A percentile compares a stretch with the other conserved stretches of the same genome.
Evolutionary conservation across 2,329 filamentous ascomycete genomes (phyloP).

Genomic region (Xylariaceae sp.): DNA sequence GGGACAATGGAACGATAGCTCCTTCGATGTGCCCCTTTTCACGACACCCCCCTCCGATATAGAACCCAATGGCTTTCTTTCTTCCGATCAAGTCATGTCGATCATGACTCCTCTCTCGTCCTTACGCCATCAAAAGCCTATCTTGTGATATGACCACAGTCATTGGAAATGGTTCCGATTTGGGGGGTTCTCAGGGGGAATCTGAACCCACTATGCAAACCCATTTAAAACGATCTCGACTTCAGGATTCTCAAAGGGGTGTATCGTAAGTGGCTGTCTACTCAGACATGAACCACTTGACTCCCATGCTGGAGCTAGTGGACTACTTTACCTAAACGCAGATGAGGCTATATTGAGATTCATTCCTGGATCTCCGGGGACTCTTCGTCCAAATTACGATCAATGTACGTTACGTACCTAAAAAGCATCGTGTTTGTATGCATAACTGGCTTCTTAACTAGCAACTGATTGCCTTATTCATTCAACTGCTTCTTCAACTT

Average conservation of each 20-base stretch:
- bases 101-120: background rate
- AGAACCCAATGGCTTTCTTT: background rate
- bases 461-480: background rate
- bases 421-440: background rate
- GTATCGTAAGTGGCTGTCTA: no score
- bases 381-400: background rate
- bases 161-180: background rate
- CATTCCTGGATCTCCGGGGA: background rate
- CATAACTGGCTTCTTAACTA: background rate
- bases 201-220: background rate
- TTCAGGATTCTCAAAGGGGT: no score
- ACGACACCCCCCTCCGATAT: background rate
- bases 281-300: no score
- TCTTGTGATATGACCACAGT: background rate
- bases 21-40: background rate
- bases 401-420: background rate
- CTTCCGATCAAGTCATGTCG: background rate
- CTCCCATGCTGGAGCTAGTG: no score
- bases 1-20: background rate
- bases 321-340: no score
- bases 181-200: background rate
- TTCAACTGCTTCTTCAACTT: no score
- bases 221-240: no score
- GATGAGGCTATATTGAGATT: background rate
- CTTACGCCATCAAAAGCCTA: background rate